Evolutionary conservation across 2,329 filamentous ascomycete genomes (phyloP).

Genomic region (Fusarium sp.): DNA sequence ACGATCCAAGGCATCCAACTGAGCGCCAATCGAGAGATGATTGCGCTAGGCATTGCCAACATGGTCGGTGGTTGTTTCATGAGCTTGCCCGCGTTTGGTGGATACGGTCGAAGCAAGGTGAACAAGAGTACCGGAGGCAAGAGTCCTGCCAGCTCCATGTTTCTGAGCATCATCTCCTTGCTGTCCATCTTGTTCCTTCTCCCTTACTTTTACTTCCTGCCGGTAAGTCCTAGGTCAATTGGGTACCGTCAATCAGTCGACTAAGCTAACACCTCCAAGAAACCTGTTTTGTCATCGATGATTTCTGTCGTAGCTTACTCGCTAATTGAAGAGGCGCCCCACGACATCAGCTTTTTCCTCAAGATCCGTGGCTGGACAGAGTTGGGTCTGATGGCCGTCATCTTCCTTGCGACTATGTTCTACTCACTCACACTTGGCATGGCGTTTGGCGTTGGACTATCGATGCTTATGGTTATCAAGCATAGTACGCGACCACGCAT

Average conservation of each 20-base stretch:
- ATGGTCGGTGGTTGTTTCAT: conserved; percentile 92
- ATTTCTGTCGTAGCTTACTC: conserved; percentile 96
- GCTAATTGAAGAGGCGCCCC: conserved; percentile 92
- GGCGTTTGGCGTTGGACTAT: conserved; percentile 90
- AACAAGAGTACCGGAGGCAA: conserved; percentile 91
- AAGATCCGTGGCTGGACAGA: conserved; percentile 87
- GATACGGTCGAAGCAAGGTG: conserved; percentile 95
- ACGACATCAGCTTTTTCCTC: conserved; percentile 90
- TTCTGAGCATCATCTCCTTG: conserved; percentile 83
- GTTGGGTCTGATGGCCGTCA: conserved; percentile 85
- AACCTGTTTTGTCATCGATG: conserved; percentile 92
- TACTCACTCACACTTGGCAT: conserved; percentile 95
- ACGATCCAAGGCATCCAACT: conserved; percentile 81
- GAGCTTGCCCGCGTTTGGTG: conserved; percentile 92
- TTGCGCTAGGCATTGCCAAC: conserved; percentile 90
- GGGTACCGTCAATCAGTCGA: too few relatives aligned
- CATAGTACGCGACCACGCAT: conserved; percentile 93
- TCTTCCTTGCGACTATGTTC: conserved; percentile 91
- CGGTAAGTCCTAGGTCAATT: conserved; percentile 65
- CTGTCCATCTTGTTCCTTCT: conserved; percentile 83
- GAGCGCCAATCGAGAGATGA: conserved; percentile 91
- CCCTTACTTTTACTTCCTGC: conserved; percentile 93
- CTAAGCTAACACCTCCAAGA: conserved; percentile 59
- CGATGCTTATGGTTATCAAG: conserved; percentile 86
- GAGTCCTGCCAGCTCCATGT: conserved; percentile 92